Conservation (phyloP, 2,329 filamentous ascomycete genomes). For the Nothopassalora personata region DNA sequence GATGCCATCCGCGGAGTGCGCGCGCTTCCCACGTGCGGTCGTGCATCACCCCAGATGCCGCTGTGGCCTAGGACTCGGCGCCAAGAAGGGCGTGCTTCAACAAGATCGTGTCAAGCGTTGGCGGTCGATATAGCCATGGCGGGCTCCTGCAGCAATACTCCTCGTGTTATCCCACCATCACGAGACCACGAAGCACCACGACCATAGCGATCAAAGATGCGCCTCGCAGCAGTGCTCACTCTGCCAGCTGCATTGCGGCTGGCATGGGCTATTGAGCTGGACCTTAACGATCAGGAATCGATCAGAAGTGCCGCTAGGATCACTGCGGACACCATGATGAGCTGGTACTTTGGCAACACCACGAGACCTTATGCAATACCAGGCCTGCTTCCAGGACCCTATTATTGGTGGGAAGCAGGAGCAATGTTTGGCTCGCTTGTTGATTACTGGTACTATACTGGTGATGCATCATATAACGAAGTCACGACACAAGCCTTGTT, state of each 20-base stretch:
- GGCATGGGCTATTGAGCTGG: background rate
- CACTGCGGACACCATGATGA: too few relatives aligned
- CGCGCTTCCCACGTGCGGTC: background rate
- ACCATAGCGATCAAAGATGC: background rate
- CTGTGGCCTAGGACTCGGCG: background rate
- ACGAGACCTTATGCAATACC: conserved; percentile 32
- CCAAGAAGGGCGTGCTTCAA: background rate
- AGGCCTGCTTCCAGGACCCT: conserved; percentile 56
- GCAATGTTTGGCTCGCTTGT: conserved; percentile 61
- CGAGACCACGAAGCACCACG: background rate
- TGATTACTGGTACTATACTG: conserved; percentile 66
- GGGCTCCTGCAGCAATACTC: background rate
- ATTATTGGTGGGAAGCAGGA: conserved; percentile 69
- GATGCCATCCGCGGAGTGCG: background rate
- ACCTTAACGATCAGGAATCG: too few relatives aligned
- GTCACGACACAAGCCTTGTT: conserved; percentile 53
- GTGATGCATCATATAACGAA: conserved; percentile 59
- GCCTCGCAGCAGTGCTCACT: background rate
- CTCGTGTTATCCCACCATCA: background rate
- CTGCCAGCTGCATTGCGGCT: background rate
- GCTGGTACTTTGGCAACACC: too few relatives aligned
- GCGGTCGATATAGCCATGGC: background rate
- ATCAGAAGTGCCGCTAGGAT: too few relatives aligned
- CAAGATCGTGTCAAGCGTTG: background rate
- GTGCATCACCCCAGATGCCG: background rate